Conservation (phyloP, 2,329 filamentous ascomycete genomes). For the Aspergillus aculeatus region DNA sequence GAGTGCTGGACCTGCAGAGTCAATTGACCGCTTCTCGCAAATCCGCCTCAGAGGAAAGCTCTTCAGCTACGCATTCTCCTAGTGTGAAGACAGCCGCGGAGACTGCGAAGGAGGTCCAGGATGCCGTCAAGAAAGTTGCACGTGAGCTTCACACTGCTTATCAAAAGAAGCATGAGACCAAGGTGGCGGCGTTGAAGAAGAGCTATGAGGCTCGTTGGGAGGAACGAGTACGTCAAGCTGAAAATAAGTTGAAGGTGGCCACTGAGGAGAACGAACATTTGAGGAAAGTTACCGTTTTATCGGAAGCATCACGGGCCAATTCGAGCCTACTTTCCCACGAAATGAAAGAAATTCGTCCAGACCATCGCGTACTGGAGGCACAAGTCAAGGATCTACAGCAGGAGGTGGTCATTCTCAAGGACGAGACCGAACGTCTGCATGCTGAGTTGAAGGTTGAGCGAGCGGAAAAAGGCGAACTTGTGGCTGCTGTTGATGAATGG, state of each 20-base stretch:
- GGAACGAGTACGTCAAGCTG: constrained; percentile 79
- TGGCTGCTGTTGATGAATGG: constrained; percentile 50
- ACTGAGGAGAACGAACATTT: constrained; percentile 73
- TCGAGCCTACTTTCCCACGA: constrained; percentile 43
- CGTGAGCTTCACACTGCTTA: constrained; percentile 89
- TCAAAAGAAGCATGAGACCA: constrained; percentile 96
- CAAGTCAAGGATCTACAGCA: constrained; percentile 73
- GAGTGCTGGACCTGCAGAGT: constrained; percentile 47
- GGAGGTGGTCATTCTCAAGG: constrained; percentile 67
- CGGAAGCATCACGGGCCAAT: constrained; percentile 53
- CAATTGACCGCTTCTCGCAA: constrained; percentile 46
- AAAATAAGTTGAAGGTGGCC: constrained; percentile 67
- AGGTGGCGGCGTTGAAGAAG: constrained; percentile 83
- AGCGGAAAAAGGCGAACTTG: constrained; percentile 48
- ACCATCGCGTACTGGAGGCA: constrained; percentile 68
- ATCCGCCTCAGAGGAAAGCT: constrained; percentile 24
- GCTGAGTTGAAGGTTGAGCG: constrained; percentile 57
- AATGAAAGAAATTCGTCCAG: constrained; percentile 64
- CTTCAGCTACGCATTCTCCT: constrained; percentile 30
- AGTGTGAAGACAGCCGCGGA: constrained; percentile 46
- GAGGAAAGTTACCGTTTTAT: constrained; percentile 64
- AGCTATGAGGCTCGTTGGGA: constrained; percentile 84
- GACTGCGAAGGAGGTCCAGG: constrained; percentile 69
- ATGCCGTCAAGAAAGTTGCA: constrained; percentile 86
- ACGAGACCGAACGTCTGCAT: constrained; percentile 65